These are phyloP conservation scores for Phytophthora tubulina DNA, from an alignment of 352 stramenopile species.

Conservation along the genomic window DNA sequence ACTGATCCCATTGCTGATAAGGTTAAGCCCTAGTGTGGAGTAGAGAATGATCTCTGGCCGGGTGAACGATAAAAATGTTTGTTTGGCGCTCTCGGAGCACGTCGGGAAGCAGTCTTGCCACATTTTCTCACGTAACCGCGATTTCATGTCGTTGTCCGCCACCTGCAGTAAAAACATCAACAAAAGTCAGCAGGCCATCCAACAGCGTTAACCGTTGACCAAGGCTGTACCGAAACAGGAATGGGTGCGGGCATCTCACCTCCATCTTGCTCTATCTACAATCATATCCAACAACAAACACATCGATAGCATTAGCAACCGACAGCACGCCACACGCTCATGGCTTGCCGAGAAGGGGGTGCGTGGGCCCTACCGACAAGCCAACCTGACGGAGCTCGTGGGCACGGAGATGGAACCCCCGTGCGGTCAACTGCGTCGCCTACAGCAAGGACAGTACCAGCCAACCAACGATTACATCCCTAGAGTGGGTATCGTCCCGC, in stretches of 20 bases:
- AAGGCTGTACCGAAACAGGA: constrained; percentile 31
- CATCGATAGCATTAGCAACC: constrained; percentile 13
- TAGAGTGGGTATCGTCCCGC: constrained; percentile 39
- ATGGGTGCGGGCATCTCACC: constrained; percentile 25
- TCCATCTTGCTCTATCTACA: constrained; percentile 29
- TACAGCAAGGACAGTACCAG: constrained; percentile 45
- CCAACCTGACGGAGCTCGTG: constrained; percentile 41
- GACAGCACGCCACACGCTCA: background rate
- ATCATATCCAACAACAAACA: constrained; percentile 1
- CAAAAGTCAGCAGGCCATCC: constrained; percentile 1
- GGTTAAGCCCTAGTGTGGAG: constrained; percentile 82
- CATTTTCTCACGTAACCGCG: constrained; percentile 72
- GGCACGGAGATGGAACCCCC: constrained; percentile 39
- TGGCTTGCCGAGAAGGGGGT: constrained; percentile 31
- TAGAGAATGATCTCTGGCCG: constrained; percentile 83
- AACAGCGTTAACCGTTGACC: background rate
- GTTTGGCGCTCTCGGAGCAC: constrained; percentile 73
- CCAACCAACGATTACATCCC: constrained; percentile 37
- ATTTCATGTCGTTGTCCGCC: constrained; percentile 51
- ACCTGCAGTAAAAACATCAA: constrained; percentile 30
- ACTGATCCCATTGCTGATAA: constrained; percentile 88
- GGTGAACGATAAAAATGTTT: constrained; percentile 81
- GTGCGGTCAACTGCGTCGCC: constrained; percentile 47
- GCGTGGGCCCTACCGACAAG: constrained; percentile 43
- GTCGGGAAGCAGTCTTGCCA: constrained; percentile 87